These are phyloP conservation scores for Petunia axillaris DNA, from an alignment of 257 asterid genomes.

Conservation along the genomic window DNA sequence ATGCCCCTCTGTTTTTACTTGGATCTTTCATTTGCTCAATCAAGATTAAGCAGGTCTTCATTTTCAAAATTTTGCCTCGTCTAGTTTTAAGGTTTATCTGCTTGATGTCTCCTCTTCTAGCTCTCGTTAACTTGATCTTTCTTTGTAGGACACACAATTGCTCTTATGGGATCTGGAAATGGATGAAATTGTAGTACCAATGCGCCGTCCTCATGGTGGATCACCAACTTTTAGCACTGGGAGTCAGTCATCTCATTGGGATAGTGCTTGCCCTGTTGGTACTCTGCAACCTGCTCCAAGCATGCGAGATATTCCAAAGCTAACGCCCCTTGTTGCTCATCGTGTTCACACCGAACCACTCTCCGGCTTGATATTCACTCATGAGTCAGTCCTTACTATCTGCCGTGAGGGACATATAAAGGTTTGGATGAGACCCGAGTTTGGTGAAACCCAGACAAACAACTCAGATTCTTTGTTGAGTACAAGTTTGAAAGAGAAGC, in stretches of 20 bases:
- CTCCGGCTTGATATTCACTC: constrained; percentile 81
- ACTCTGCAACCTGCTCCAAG: constrained; percentile 89
- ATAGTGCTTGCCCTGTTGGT: constrained; percentile 73
- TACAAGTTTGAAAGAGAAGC: constrained; percentile 64
- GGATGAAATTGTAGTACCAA: constrained; percentile 97
- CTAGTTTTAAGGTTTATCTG: not conserved
- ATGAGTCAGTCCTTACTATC: constrained; percentile 76
- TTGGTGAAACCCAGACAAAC: constrained; percentile 58
- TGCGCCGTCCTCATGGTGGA: constrained; percentile 93
- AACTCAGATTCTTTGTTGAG: constrained; percentile 58
- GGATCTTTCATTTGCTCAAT: not conserved
- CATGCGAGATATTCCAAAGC: constrained; percentile 85
- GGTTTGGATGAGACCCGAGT: constrained; percentile 91
- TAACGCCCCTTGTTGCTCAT: constrained; percentile 81
- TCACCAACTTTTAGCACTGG: constrained; percentile 92
- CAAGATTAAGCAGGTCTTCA: not conserved
- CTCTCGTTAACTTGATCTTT: not conserved
- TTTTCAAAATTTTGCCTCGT: not conserved
- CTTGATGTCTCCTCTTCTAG: constrained; percentile 3
- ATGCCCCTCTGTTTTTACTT: not conserved
- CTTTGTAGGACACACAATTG: constrained; percentile 80
- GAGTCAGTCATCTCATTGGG: constrained; percentile 98
- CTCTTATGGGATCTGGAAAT: constrained; percentile 97
- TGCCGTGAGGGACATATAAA: constrained; percentile 94
- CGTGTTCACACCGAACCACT: constrained; percentile 98